A percentile compares a stretch with the other conserved stretches of the same genome.
Evolutionary conservation across 768 basidiomycete genomes (phyloP).

Genomic region (Boletus barrowsii): DNA sequence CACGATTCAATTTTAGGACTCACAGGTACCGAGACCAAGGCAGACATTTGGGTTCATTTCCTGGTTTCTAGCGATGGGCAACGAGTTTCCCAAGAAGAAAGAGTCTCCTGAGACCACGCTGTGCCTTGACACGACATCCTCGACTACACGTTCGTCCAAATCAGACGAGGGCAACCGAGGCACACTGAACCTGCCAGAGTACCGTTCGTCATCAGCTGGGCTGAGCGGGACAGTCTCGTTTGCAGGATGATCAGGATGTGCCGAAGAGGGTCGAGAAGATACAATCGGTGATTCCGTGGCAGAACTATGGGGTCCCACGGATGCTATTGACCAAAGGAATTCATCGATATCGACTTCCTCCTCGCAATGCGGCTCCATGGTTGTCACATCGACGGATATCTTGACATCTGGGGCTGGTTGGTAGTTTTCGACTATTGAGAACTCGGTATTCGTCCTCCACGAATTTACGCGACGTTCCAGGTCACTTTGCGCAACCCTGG

Average conservation of each 20-base stretch:
- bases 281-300: slow-evolving; percentile 39
- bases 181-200: slow-evolving; percentile 32
- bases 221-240: slow-evolving; percentile 56
- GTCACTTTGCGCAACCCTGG: slow-evolving; percentile 47
- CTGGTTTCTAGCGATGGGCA: too few relatives aligned
- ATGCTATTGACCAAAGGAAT: slow-evolving; percentile 64
- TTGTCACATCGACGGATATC: slow-evolving; percentile 14
- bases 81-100: slow-evolving; percentile 1
- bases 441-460: slow-evolving; percentile 60
- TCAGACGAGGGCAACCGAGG: slow-evolving; percentile 56
- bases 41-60: slow-evolving; percentile 11
- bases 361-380: slow-evolving; percentile 14
- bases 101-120: slow-evolving; percentile 23
- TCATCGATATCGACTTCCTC: slow-evolving; percentile 47
- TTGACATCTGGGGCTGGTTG: slow-evolving; percentile 12
- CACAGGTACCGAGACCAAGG: slow-evolving; percentile 25
- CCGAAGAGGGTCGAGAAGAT: slow-evolving; percentile 44
- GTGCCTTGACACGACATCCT: slow-evolving; percentile 3
- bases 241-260: slow-evolving; percentile 51
- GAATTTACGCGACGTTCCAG: slow-evolving; percentile 58
- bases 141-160: slow-evolving; percentile 46
- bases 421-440: slow-evolving; percentile 42
- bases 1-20: background rate
- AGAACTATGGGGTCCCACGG: slow-evolving; percentile 51
- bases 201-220: slow-evolving; percentile 41